phyloP scores from a whole-genome alignment of 2,329 filamentous ascomycete species.

The Fusarium buharicum region DNA sequence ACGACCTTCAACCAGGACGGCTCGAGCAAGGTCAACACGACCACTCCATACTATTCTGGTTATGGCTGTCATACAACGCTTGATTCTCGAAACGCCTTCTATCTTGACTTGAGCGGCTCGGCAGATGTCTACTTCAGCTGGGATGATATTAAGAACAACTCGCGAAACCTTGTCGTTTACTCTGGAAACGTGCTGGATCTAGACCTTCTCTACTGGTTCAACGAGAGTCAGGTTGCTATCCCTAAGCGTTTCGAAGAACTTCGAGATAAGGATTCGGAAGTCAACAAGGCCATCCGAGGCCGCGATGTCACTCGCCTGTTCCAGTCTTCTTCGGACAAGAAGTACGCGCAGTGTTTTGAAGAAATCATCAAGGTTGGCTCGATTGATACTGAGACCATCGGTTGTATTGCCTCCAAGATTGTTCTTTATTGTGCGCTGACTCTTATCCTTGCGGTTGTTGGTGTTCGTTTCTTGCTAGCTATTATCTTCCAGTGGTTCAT shows the following conservation, averaged over 20 bases:
- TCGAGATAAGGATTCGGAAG: slow-evolving; percentile 69
- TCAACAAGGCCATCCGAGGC: slow-evolving; percentile 75
- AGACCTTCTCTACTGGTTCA: slow-evolving; percentile 89
- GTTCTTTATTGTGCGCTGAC: slow-evolving; percentile 93
- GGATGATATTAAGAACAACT: slow-evolving; percentile 90
- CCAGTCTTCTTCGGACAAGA: slow-evolving; percentile 81
- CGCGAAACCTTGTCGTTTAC: slow-evolving; percentile 92
- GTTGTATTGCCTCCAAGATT: slow-evolving; percentile 96
- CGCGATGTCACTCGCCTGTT: slow-evolving; percentile 91
- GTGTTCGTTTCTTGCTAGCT: slow-evolving; percentile 87
- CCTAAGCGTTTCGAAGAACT: slow-evolving; percentile 84
- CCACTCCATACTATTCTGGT: slow-evolving; percentile 79
- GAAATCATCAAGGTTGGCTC: slow-evolving; percentile 96
- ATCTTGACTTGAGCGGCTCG: slow-evolving; percentile 70
- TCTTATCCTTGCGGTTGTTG: slow-evolving; percentile 90
- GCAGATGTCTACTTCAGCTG: slow-evolving; percentile 97
- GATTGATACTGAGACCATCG: slow-evolving; percentile 94
- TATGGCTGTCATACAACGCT: slow-evolving; percentile 88
- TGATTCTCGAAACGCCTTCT: slow-evolving; percentile 77
- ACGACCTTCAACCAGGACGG: slow-evolving; percentile 93
- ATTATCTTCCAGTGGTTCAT: slow-evolving; percentile 97
- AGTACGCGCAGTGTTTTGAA: slow-evolving; percentile 84
- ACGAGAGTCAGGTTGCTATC: slow-evolving; percentile 79
- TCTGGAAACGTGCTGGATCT: slow-evolving; percentile 93
- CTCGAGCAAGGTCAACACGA: slow-evolving; percentile 78